These are phyloP conservation scores for Marasmius fiardii DNA, from an alignment of 1,284 basidiomycete species.

Conservation along the genomic window DNA sequence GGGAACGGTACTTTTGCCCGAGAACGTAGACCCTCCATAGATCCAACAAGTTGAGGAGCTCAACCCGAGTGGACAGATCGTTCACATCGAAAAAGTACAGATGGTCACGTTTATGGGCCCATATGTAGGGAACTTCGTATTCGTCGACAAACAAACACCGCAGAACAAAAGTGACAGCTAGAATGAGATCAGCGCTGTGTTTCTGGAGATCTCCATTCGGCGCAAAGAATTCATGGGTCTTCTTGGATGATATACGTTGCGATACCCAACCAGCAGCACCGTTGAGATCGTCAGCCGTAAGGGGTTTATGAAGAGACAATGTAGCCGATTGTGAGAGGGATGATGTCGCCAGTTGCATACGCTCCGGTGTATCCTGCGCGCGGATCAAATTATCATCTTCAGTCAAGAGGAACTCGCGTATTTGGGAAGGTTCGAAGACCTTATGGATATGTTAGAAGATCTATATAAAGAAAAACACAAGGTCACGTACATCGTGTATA, in stretches of 20 bases:
- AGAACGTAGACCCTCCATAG: slow-evolving; percentile 87
- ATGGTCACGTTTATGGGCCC: slow-evolving; percentile 90
- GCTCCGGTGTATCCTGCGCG: slow-evolving; percentile 89
- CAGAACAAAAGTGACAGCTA: slow-evolving; percentile 80
- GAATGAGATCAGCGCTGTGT: slow-evolving; percentile 69
- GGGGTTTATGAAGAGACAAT: slow-evolving; percentile 62
- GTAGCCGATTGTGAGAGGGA: slow-evolving; percentile 71
- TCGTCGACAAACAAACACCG: slow-evolving; percentile 85
- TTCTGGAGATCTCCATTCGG: slow-evolving; percentile 54
- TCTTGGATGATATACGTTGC: slow-evolving; percentile 77
- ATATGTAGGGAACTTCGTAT: slow-evolving; percentile 94
- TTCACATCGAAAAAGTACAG: slow-evolving; percentile 74
- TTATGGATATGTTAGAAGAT: slow-evolving; percentile 29
- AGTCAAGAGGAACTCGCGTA: slow-evolving; percentile 86
- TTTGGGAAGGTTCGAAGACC: slow-evolving; percentile 99
- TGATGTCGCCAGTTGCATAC: slow-evolving; percentile 93
- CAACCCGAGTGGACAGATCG: slow-evolving; percentile 47
- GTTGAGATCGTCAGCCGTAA: slow-evolving; percentile 70
- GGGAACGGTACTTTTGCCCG: slow-evolving; percentile 84
- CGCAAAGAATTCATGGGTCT: slow-evolving; percentile 74
- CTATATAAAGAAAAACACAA: not conserved
- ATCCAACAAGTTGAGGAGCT: slow-evolving; percentile 76
- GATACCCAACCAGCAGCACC: slow-evolving; percentile 91
- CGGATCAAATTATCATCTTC: slow-evolving; percentile 95
- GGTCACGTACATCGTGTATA: slow-evolving; percentile 79